A percentile compares a stretch with the other conserved stretches of the same genome.
These are phyloP conservation scores for Aspergillus homomorphus DNA, from an alignment of 495 filamentous ascomycete species.

Conservation along the genomic window DNA sequence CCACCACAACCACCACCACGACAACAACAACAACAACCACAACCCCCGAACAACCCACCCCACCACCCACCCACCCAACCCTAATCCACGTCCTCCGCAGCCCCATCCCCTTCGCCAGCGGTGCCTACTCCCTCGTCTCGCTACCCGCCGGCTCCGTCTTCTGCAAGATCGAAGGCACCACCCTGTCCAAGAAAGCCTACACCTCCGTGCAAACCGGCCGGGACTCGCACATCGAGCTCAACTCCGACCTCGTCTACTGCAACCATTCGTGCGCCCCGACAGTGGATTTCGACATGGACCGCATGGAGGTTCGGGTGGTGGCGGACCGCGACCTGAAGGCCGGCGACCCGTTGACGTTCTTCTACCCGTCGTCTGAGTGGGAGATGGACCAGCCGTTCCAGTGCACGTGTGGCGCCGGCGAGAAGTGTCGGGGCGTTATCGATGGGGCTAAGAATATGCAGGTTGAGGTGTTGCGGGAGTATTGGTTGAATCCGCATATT, in stretches of 20 bases:
- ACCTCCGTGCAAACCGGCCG: conserved; percentile 64
- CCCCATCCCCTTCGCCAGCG: conserved; percentile 53
- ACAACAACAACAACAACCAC: conserved; percentile 10
- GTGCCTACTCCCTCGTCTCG: conserved; percentile 57
- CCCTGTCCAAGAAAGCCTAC: conserved; percentile 60
- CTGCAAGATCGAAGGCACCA: conserved; percentile 50
- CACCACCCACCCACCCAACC: conserved; percentile 36
- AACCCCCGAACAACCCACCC: conserved; percentile 10
- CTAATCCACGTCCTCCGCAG: conserved; percentile 35
- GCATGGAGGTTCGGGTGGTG: conserved; percentile 58
- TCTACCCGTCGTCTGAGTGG: conserved; percentile 78
- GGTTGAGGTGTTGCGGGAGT: conserved; percentile 25
- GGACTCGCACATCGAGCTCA: conserved; percentile 66
- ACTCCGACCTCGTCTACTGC: conserved; percentile 71
- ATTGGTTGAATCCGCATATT: conserved; percentile 43
- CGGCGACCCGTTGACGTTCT: conserved; percentile 71
- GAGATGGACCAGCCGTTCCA: conserved; percentile 70
- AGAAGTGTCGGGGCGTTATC: conserved; percentile 33
- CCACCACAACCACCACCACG: conserved; percentile 3
- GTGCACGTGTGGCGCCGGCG: conserved; percentile 55
- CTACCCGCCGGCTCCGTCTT: conserved; percentile 63
- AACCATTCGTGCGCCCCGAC: conserved; percentile 72
- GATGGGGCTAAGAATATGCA: conserved; percentile 34
- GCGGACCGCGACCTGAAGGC: conserved; percentile 50
- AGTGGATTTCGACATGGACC: conserved; percentile 66